Conservation (phyloP, 305 asterid genomes). For the Salvia sclarea region DNA sequence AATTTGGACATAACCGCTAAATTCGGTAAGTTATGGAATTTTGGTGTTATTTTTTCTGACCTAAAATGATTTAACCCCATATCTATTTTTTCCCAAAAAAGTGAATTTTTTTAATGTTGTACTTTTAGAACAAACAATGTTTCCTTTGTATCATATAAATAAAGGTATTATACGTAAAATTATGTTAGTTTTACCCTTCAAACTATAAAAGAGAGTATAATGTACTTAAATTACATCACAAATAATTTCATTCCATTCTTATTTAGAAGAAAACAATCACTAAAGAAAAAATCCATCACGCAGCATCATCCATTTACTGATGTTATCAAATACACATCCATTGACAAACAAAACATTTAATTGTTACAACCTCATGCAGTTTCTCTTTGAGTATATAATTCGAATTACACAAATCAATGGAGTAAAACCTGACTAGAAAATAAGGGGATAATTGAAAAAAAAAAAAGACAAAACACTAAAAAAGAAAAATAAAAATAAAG, state of each 20-base stretch:
- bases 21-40: background rate
- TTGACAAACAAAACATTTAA: slow-evolving; percentile 37
- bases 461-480: slow-evolving; percentile 1
- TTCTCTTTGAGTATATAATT: slow-evolving; percentile 19
- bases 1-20: no score
- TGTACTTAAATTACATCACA: no score
- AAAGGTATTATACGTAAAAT: background rate
- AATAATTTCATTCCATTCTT: background rate
- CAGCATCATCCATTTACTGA: background rate
- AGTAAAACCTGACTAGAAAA: slow-evolving; percentile 44
- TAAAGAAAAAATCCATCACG: background rate
- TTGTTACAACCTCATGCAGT: slow-evolving; percentile 40
- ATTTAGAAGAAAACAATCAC: background rate
- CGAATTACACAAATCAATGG: slow-evolving; percentile 47
- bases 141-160: no score
- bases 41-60: background rate
- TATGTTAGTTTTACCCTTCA: background rate
- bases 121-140: no score
- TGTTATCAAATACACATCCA: slow-evolving; percentile 36
- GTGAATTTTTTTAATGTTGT: no score
- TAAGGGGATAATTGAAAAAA: background rate
- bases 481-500: background rate
- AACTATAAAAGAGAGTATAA: no score
- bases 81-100: no score
- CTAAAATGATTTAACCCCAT: no score